A percentile compares a stretch with the other conserved stretches of the same genome.
Conservation (phyloP, 2,329 filamentous ascomycete species). For the Pseudocercospora crystallina region DNA sequence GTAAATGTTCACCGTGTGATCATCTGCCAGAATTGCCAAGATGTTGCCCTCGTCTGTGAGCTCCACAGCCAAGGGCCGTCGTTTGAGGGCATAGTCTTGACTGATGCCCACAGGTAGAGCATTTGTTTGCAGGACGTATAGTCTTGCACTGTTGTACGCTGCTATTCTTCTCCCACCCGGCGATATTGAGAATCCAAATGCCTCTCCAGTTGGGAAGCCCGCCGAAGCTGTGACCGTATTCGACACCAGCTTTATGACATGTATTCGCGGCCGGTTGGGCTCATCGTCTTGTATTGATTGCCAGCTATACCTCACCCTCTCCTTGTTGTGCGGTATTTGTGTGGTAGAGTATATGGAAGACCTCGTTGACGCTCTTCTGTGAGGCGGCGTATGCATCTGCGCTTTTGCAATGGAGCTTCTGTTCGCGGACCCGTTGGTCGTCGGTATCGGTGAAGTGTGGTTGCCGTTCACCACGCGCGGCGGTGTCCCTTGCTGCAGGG, state of each 20-base stretch:
- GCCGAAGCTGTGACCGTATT: slow-evolving; percentile 77
- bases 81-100: slow-evolving; percentile 76
- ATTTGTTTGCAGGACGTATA: slow-evolving; percentile 73
- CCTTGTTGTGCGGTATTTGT: slow-evolving; percentile 31
- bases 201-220: slow-evolving; percentile 66
- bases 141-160: slow-evolving; percentile 80
- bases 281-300: slow-evolving; percentile 39
- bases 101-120: slow-evolving; percentile 57
- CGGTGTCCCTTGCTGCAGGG: slow-evolving; percentile 16
- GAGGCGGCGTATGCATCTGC: slow-evolving; percentile 18
- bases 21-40: slow-evolving; percentile 75
- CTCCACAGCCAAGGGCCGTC: slow-evolving; percentile 72
- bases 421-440: slow-evolving; percentile 8
- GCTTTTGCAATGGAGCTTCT: slow-evolving; percentile 17
- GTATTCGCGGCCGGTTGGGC: slow-evolving; percentile 38
- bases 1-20: slow-evolving; percentile 82
- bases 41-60: slow-evolving; percentile 74
- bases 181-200: slow-evolving; percentile 80
- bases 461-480: slow-evolving; percentile 6
- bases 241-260: slow-evolving; percentile 74
- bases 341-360: slow-evolving; percentile 26
- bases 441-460: slow-evolving; percentile 11
- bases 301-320: slow-evolving; percentile 40
- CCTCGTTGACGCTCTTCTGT: slow-evolving; percentile 19
- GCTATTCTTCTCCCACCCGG: slow-evolving; percentile 72